Conservation (phyloP, 2,329 filamentous ascomycete species). For the Xylariaceae sp. region DNA sequence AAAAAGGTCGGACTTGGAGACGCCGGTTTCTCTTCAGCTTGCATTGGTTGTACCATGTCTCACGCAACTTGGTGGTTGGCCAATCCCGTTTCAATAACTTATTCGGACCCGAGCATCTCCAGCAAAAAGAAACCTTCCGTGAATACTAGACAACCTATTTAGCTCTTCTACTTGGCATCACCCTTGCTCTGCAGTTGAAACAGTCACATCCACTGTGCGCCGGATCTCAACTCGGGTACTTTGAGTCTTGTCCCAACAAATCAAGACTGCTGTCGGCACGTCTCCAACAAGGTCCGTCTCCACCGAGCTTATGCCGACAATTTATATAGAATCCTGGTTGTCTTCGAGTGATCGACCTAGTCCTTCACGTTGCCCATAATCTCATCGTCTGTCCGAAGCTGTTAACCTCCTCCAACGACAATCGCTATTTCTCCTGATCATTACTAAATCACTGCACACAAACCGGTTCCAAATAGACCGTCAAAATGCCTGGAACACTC, state of each 20-base stretch:
- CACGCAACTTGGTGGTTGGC: too few relatives aligned
- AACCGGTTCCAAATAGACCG: background rate
- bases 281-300: slow-evolving; percentile 25
- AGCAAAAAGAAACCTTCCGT: too few relatives aligned
- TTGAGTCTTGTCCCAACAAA: background rate
- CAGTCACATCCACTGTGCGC: slow-evolving; percentile 14
- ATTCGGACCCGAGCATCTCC: too few relatives aligned
- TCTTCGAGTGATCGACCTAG: background rate
- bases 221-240: slow-evolving; percentile 20
- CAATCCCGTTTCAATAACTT: too few relatives aligned
- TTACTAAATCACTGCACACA: background rate
- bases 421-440: slow-evolving; percentile 9
- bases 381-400: background rate
- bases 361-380: background rate
- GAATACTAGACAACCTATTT: too few relatives aligned
- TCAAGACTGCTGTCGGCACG: slow-evolving; percentile 26
- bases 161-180: background rate
- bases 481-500: slow-evolving; percentile 36
- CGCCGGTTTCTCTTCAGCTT: too few relatives aligned
- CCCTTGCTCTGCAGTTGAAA: slow-evolving; percentile 8
- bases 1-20: too few relatives aligned
- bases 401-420: background rate
- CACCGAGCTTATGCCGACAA: background rate
- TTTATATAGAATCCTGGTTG: slow-evolving; percentile 16
- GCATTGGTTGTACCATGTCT: too few relatives aligned